phyloP scores from a whole-genome alignment of 208 protist genomes.

The Zelonia costaricensis region DNA sequence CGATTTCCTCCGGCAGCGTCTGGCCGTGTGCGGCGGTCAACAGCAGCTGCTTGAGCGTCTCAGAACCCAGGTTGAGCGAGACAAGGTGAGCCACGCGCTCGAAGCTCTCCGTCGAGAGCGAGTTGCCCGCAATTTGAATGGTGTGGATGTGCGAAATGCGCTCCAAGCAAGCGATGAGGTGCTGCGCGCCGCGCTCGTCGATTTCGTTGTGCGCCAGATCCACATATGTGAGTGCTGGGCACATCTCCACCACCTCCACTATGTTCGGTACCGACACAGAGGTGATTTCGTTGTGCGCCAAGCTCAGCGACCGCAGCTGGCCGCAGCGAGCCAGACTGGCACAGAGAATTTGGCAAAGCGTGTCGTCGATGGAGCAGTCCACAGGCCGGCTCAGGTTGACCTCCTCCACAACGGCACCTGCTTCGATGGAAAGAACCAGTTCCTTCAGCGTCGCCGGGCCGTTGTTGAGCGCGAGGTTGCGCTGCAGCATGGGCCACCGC shows the following conservation, averaged over 20 bases:
- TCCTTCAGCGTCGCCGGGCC: constrained; percentile 64
- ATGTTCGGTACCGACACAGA: constrained; percentile 53
- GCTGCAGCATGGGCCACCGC: constrained; percentile 32
- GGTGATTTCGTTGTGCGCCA: constrained; percentile 77
- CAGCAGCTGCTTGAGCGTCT: constrained; percentile 66
- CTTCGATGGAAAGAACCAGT: constrained; percentile 51
- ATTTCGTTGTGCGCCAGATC: constrained; percentile 79
- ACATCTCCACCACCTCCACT: constrained; percentile 57
- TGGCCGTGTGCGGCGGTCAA: constrained; percentile 45
- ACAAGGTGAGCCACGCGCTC: constrained; percentile 63
- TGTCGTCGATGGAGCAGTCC: constrained; percentile 51
- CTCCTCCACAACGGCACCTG: constrained; percentile 41
- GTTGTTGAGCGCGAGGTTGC: constrained; percentile 69
- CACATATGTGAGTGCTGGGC: constrained; percentile 42
- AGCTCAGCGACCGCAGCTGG: constrained; percentile 44
- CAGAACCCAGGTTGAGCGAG: constrained; percentile 68
- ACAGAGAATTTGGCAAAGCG: constrained; percentile 61
- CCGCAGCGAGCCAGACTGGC: constrained; percentile 44
- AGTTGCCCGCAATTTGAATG: constrained; percentile 57
- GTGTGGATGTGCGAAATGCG: constrained; percentile 42
- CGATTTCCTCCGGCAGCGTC: constrained; percentile 39
- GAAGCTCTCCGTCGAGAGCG: constrained; percentile 36
- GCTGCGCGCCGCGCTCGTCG: constrained; percentile 53
- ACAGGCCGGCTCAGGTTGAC: constrained; percentile 52
- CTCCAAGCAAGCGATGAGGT: constrained; percentile 45